phyloP scores from a whole-genome alignment of 352 stramenopile species.

The Globisporangium radiosum region DNA sequence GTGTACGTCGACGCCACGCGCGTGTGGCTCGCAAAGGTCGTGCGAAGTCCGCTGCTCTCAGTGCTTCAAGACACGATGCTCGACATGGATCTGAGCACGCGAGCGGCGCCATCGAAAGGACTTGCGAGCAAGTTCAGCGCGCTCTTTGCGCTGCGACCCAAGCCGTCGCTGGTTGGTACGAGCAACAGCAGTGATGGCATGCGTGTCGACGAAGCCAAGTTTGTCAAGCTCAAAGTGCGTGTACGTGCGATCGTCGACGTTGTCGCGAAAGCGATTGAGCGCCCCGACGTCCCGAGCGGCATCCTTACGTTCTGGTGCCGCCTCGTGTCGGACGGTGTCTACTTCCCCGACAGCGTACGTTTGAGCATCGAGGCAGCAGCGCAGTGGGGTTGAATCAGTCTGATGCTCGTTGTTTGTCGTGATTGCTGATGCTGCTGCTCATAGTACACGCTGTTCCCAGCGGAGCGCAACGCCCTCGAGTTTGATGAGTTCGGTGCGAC shows the following conservation, averaged over 20 bases:
- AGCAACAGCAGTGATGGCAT: neutral
- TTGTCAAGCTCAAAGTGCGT: conserved; percentile 57
- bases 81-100: conserved; percentile 38
- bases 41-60: conserved; percentile 37
- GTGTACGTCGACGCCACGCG: conserved; percentile 66
- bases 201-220: conserved; percentile 11
- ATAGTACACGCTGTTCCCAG: conserved; percentile 49
- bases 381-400: too few species aligned
- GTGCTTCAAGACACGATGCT: conserved; percentile 43
- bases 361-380: too few species aligned
- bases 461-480: conserved; percentile 35
- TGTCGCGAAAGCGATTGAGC: conserved; percentile 42
- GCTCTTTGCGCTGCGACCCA: conserved; percentile 24
- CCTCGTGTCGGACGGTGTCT: conserved; percentile 50
- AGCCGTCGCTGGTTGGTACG: neutral
- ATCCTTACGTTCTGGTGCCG: conserved; percentile 57
- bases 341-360: conserved; percentile 53
- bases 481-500: conserved; percentile 56
- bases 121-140: conserved; percentile 41
- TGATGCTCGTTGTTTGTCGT: too few species aligned
- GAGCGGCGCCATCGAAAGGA: conserved; percentile 21
- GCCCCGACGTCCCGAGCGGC: conserved; percentile 35
- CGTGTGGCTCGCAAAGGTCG: conserved; percentile 48
- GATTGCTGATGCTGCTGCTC: neutral
- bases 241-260: conserved; percentile 46